Evolutionary conservation across 2,329 filamentous ascomycete species (phyloP), one percentile per base, ranked within the genome.

Genomic region (Xylariaceae sp.): DNA sequence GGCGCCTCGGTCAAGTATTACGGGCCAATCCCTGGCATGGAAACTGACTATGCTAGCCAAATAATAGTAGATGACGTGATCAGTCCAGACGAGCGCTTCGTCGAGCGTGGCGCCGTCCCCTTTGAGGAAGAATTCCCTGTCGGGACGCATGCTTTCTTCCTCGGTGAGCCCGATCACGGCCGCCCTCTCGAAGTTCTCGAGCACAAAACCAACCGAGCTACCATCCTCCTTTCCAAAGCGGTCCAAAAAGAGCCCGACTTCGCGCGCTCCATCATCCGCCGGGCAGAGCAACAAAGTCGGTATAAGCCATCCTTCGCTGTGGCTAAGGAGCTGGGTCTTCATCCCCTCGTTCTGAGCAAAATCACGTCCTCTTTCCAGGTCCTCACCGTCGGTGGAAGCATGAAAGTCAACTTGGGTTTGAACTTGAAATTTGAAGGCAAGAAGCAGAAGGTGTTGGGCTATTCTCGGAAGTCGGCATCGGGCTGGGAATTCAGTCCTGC

Each of bases 391-490:
- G 89, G 89, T 49, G 90, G 88, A 22, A 62, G 50, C 19, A 75
- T 90, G 51, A 87, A 89, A 60, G 78, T 96, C 54, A 99, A 99
- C 62, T 75, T 99, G 19, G 94, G 94, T 0, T 76, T 99, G 53
- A 99, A 99, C 63, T 78, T 99, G 58, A 99, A 99, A 68, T 99
- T 99, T 52, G 94, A 99, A 66, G 89, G 83, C 2, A 92, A 89
- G 71, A 96, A 96, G 70, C 80, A 91, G 60, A 99, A 99, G 72
- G 94, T 99, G 6, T 73, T 99, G 31, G 94, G 94, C 1, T 99
- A 96, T 69, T 96, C 92, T 19, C 87, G 90, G 60, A 94, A 94
- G 64, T 85, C 85, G 4, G 76, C 83, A 11, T 87, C 83, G 27
- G 94, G 95, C 6, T 99, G 95, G 95, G 94, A 99, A 68, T 99